Base-by-base conservation (phyloP, 768 basidiomycete genomes). In the Boletus vermiculosoides region DNA sequence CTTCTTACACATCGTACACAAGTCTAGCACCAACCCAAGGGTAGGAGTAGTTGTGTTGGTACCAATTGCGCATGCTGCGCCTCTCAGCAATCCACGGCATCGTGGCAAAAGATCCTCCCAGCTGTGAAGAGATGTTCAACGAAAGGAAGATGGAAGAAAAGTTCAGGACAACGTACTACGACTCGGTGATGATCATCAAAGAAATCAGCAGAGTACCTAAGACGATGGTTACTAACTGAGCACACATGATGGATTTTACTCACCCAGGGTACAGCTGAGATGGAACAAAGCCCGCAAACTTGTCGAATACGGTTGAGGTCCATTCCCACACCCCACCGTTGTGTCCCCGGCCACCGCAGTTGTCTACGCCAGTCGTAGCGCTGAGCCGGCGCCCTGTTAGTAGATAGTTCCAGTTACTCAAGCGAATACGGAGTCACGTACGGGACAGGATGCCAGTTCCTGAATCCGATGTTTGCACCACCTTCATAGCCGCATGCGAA, bases 271-370 rank as follows among this genome's bases (percentile, higher is more conserved):
- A 99, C 48, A 96, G 66, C 36, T 72, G 72, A 1, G 91, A 94
- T 10, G 85, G 78, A 45, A 78, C 78, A 68, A 88, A 99, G 0
- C 92, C 94, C 2, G 92, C 85, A 58, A 83, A 78, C 28, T 76
- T 77, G 22, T 85, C 86, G 45, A 95, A 81, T 30, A 80, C 62
- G 16, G 94, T 94, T 20, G 88, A 88, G 0, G 96, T 97, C 95
- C 95, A 98, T 76, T 98, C 94, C 94, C 96, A 99, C 16, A 97
- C 88, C 6, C 97, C 97, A 8, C 97, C 97, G 62, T 99, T 98
- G 59, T 85, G 83, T 12, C 91, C 89, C 69, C 76, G 82, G 3
- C 84, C 83, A 22, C 71, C 78, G 55, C 68, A 65, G 50, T 70
- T 75, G 57, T 75, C 74, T 58, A 77, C 71, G 36, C 88, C 90